These are phyloP conservation scores for Syzygium aromaticum DNA, from an alignment of 345 rosid species.

Conservation along the genomic window DNA sequence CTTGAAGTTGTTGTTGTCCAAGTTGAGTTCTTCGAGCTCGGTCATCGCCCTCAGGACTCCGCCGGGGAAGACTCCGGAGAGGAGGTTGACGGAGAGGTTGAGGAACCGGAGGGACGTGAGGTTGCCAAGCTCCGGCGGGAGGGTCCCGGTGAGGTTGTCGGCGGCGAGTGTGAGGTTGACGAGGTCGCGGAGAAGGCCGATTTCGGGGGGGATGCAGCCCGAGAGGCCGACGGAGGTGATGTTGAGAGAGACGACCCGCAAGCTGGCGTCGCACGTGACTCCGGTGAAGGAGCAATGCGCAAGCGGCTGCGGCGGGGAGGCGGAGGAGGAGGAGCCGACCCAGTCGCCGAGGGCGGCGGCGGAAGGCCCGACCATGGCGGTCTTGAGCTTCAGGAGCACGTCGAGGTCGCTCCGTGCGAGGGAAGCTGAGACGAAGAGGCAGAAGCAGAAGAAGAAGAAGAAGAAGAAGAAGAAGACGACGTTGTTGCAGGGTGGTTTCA, in stretches of 20 bases:
- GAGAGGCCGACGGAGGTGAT: conserved; percentile 35
- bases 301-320: conserved; percentile 25
- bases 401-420: conserved; percentile 39
- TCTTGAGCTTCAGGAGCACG: conserved; percentile 57
- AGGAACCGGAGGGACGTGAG: conserved; percentile 50
- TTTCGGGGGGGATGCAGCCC: conserved; percentile 62
- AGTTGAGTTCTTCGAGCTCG: conserved; percentile 50
- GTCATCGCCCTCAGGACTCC: conserved; percentile 36
- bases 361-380: conserved; percentile 41
- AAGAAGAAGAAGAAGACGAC: neutral
- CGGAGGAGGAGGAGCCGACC: conserved; percentile 24
- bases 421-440: conserved; percentile 11
- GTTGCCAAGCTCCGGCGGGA: conserved; percentile 50
- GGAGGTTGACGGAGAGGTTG: conserved; percentile 55
- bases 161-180: conserved; percentile 52
- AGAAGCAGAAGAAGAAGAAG: neutral
- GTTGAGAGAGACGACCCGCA: conserved; percentile 53
- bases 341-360: conserved; percentile 71
- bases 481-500: neutral
- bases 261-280: conserved; percentile 47
- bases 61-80: conserved; percentile 51
- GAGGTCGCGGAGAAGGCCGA: conserved; percentile 50
- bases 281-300: conserved; percentile 83
- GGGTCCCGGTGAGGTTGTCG: conserved; percentile 40
- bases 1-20: conserved; percentile 60